phyloP scores from a whole-genome alignment of 768 basidiomycete species.

The Boletus coccyginus region DNA sequence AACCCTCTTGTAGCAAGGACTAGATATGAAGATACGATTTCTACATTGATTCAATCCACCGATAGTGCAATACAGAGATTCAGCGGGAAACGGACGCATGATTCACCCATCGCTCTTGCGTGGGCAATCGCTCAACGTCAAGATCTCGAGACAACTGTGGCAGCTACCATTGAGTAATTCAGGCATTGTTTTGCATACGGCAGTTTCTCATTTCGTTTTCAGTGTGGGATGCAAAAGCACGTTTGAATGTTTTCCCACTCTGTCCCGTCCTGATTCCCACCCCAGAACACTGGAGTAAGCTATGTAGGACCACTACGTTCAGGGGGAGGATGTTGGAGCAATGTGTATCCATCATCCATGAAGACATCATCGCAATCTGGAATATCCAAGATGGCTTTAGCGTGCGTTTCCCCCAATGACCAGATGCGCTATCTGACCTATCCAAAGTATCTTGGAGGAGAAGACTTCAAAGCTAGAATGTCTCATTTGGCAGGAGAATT shows the following conservation, averaged over 20 bases:
- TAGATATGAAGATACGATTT: not conserved
- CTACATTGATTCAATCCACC: slow-evolving; percentile 2
- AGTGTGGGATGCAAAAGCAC: slow-evolving; percentile 2
- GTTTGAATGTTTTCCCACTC: not conserved
- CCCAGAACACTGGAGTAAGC: slow-evolving; percentile 1
- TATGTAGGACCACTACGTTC: not conserved
- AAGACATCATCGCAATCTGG: slow-evolving; percentile 8
- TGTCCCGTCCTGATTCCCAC: not conserved
- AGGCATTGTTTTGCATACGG: not conserved
- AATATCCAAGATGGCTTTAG: not conserved
- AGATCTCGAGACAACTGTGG: not conserved
- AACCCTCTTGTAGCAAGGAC: not conserved
- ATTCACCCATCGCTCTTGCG: not conserved
- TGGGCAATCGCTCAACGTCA: slow-evolving; percentile 8
- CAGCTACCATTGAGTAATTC: slow-evolving; percentile 2
- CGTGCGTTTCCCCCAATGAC: not conserved
- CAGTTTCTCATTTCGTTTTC: not conserved
- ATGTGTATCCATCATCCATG: slow-evolving; percentile 2
- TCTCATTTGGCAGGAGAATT: slow-evolving; percentile 3
- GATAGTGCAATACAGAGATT: slow-evolving; percentile 3
- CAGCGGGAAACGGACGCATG: not conserved
- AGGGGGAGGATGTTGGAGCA: not conserved
- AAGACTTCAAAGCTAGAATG: slow-evolving; percentile 8
- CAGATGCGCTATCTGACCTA: not conserved
- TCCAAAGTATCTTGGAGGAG: not conserved